Percentiles rank a stretch among this genome's conserved stretches.
These are phyloP conservation scores for Ilyonectria destructans DNA, from an alignment of 2,329 filamentous ascomycete species.

Conservation along the genomic window DNA sequence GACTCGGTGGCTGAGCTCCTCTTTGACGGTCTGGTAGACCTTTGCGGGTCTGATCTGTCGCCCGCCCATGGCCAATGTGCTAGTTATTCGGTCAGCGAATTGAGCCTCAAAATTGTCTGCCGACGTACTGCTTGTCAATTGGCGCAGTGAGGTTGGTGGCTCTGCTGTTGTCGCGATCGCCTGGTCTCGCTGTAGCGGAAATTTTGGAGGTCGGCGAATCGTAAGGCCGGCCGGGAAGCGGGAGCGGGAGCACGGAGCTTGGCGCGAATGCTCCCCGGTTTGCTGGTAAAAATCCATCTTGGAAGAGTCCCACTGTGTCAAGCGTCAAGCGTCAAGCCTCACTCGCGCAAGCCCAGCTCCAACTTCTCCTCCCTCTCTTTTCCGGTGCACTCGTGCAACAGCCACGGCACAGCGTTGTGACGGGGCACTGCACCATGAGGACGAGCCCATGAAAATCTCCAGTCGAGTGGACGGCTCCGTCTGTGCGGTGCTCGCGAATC, in stretches of 20 bases:
- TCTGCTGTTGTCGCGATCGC: constrained; percentile 31
- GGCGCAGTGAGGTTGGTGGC: constrained; percentile 35
- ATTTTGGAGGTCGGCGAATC: constrained; percentile 54
- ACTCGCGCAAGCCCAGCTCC: constrained; percentile 41
- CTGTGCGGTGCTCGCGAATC: constrained; percentile 69
- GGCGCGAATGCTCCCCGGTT: constrained; percentile 40
- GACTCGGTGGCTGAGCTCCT: constrained; percentile 61
- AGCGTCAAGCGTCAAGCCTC: constrained; percentile 25
- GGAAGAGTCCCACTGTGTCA: constrained; percentile 40
- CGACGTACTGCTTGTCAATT: constrained; percentile 41
- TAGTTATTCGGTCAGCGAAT: constrained; percentile 23
- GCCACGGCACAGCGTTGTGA: constrained; percentile 34
- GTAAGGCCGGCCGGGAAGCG: constrained; percentile 47
- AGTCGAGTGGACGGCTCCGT: constrained; percentile 74
- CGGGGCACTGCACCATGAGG: constrained; percentile 61
- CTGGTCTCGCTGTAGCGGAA: constrained; percentile 44
- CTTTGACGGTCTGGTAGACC: constrained; percentile 64
- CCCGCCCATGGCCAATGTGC: constrained; percentile 56
- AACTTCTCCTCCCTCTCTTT: constrained; percentile 2
- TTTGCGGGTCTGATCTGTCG: constrained; percentile 64
- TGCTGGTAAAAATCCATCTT: constrained; percentile 45
- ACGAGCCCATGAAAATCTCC: constrained; percentile 74
- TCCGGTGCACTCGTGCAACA: constrained; percentile 8
- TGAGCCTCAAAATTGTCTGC: background rate
- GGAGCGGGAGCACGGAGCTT: constrained; percentile 42